These are phyloP conservation scores for Pleurotus sapidus DNA, from an alignment of 768 basidiomycete species.

Conservation along the genomic window DNA sequence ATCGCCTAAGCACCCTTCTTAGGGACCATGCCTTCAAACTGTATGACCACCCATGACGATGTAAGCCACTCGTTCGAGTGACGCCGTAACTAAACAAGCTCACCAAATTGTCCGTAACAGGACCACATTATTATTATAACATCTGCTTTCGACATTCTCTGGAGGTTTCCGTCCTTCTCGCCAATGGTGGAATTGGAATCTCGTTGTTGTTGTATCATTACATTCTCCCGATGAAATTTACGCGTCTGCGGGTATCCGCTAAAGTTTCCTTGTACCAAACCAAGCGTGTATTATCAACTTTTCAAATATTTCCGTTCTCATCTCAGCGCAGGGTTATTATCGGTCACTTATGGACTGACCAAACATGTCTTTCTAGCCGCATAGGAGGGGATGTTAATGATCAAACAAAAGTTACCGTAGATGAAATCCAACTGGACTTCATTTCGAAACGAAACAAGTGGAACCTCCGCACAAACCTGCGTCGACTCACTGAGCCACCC, in stretches of 20 bases:
- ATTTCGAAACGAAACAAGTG: constrained; percentile 17
- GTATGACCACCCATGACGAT: background rate
- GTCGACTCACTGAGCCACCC: too few species aligned
- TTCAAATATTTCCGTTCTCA: background rate
- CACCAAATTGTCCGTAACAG: background rate
- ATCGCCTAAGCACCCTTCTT: background rate
- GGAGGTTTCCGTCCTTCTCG: background rate
- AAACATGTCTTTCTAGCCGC: background rate
- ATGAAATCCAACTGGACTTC: constrained; percentile 11
- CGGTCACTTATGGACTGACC: too few species aligned
- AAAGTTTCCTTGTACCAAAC: background rate
- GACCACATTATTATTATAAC: background rate
- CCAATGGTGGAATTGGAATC: background rate
- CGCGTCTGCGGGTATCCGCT: background rate
- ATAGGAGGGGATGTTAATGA: constrained; percentile 2
- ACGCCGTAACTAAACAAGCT: background rate
- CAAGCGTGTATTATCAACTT: background rate
- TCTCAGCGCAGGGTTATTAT: too few species aligned
- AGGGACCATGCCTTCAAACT: background rate
- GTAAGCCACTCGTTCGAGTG: background rate
- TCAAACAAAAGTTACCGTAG: constrained; percentile 17
- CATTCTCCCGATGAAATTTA: background rate
- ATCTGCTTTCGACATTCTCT: background rate
- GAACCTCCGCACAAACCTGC: background rate
- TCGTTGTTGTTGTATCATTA: constrained; percentile 1